phyloP scores from a whole-genome alignment of 192 early-diverging fungal genomes.

The Radiomyces spectabilis region DNA sequence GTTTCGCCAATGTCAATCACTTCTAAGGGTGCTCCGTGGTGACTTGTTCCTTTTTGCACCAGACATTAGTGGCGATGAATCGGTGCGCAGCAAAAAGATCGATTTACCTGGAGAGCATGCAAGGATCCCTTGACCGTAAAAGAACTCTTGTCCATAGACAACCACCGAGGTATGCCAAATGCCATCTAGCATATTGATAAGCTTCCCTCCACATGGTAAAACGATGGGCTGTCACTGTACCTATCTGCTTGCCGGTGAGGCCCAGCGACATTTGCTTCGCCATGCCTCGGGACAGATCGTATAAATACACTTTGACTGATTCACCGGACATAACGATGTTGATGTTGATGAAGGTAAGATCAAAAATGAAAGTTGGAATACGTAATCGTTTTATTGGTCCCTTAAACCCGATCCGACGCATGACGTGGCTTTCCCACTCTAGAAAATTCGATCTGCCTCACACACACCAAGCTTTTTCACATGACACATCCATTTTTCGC shows the following conservation, averaged over 20 bases:
- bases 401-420: too few species aligned
- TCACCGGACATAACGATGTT: slow-evolving; percentile 3
- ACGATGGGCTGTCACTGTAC: too few species aligned
- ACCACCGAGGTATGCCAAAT: slow-evolving; percentile 76
- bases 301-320: slow-evolving; percentile 46
- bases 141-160: slow-evolving; percentile 68
- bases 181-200: slow-evolving; percentile 35
- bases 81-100: too few species aligned
- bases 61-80: too few species aligned
- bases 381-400: too few species aligned
- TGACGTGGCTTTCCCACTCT: too few species aligned
- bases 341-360: too few species aligned
- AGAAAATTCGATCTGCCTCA: too few species aligned
- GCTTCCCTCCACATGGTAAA: too few species aligned
- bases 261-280: slow-evolving; percentile 57
- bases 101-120: slow-evolving; percentile 25
- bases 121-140: slow-evolving; percentile 74
- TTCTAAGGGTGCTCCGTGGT: slow-evolving; percentile 61
- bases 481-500: too few species aligned
- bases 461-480: too few species aligned
- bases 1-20: slow-evolving; percentile 74
- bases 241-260: slow-evolving; percentile 62
- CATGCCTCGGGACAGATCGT: slow-evolving; percentile 69
- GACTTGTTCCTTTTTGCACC: slow-evolving; percentile 34
- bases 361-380: too few species aligned